phyloP scores from a whole-genome alignment of 108 stramenopile genomes.

The Mayamaea pseudoterrestris region DNA sequence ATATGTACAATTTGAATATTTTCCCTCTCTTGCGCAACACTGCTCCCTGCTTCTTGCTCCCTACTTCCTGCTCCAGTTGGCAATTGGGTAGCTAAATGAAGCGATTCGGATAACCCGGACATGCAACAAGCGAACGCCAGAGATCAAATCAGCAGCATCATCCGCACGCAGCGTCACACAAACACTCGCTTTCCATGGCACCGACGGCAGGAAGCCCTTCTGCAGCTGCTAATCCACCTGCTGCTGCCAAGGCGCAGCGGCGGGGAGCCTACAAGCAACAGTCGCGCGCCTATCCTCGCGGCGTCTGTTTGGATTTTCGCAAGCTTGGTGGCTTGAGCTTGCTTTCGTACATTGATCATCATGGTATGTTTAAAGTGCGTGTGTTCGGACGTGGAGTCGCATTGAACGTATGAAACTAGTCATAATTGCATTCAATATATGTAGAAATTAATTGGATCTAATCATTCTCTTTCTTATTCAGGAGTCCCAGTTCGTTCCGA shows the following conservation, averaged over 20 bases:
- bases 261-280: conserved; percentile 8
- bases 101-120: no score
- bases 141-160: no score
- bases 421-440: no score
- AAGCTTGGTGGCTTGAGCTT: conserved; percentile 63
- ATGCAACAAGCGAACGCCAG: no score
- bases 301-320: conserved; percentile 77
- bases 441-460: background rate
- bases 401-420: no score
- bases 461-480: background rate
- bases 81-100: no score
- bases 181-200: background rate
- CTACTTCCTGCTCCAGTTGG: background rate
- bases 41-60: background rate
- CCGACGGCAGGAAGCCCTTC: background rate
- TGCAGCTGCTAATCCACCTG: background rate
- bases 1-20: no score
- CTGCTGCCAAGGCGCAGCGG: conserved; percentile 1
- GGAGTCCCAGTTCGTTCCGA: conserved; percentile 56
- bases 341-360: conserved; percentile 78
- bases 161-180: background rate
- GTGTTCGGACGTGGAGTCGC: no score
- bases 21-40: background rate
- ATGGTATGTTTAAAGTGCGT: conserved; percentile 27
- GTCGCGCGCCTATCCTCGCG: conserved; percentile 61